Evolutionary conservation across 1,284 basidiomycete genomes (phyloP).

Genomic region (Afroboletus lepidellus): DNA sequence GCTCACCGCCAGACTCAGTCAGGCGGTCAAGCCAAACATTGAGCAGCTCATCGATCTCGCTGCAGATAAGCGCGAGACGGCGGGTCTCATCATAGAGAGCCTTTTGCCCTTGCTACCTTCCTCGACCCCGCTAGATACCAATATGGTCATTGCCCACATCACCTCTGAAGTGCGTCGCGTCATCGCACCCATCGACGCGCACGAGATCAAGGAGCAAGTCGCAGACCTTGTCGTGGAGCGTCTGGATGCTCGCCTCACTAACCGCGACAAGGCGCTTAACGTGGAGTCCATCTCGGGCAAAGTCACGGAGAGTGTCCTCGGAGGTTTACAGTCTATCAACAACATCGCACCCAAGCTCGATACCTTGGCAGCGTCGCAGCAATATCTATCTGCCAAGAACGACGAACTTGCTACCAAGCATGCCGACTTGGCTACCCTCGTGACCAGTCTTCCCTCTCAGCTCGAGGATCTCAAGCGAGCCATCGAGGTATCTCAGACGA

Average conservation of each 20-base stretch:
- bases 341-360: conserved; percentile 39
- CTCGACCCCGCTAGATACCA: conserved; percentile 49
- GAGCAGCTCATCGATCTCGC: conserved; percentile 82
- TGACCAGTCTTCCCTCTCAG: conserved; percentile 45
- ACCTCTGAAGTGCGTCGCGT: conserved; percentile 65
- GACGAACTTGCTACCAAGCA: conserved; percentile 36
- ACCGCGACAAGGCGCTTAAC: conserved; percentile 69
- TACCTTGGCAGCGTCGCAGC: conserved; percentile 44
- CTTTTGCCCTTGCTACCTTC: conserved; percentile 64
- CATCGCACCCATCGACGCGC: conserved; percentile 73
- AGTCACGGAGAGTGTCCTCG: conserved; percentile 53
- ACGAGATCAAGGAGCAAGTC: conserved; percentile 82
- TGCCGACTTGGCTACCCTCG: conserved; percentile 34
- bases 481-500: conserved; percentile 26
- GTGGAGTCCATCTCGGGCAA: conserved; percentile 56
- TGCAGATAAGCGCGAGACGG: conserved; percentile 82
- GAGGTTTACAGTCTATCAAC: conserved; percentile 48
- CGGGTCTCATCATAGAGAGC: conserved; percentile 72
- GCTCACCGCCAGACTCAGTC: conserved; percentile 68
- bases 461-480: conserved; percentile 42
- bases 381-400: conserved; percentile 40
- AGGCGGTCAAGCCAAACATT: conserved; percentile 84
- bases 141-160: conserved; percentile 55
- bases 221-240: conserved; percentile 82
- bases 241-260: conserved; percentile 72